These are phyloP conservation scores for Candida xiaguanensis DNA, from an alignment of 805 yeast genomes.

Conservation along the genomic window DNA sequence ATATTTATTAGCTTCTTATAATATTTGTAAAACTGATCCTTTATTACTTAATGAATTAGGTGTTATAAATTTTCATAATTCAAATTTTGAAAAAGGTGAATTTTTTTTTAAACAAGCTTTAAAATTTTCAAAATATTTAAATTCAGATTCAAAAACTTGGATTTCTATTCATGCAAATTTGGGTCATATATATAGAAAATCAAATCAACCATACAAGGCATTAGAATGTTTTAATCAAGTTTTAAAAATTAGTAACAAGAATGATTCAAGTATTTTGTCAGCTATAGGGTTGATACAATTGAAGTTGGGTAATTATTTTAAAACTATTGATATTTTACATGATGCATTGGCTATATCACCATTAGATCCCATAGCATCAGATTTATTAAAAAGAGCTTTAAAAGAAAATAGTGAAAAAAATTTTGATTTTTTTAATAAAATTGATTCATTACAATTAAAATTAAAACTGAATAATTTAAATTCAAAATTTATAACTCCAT, in stretches of 20 bases:
- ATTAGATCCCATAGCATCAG: slow-evolving; percentile 79
- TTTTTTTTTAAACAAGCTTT: slow-evolving; percentile 66
- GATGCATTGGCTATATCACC: slow-evolving; percentile 77
- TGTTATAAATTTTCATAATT: slow-evolving; percentile 79
- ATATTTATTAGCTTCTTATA: slow-evolving; percentile 70
- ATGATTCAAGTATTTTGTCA: slow-evolving; percentile 66
- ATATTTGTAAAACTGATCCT: slow-evolving; percentile 83
- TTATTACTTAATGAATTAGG: slow-evolving; percentile 87
- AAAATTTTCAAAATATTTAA: slow-evolving; percentile 60
- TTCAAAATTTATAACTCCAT: slow-evolving; percentile 20
- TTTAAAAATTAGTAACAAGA: slow-evolving; percentile 61
- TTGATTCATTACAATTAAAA: background rate
- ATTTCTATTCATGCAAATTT: slow-evolving; percentile 79
- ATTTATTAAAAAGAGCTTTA: slow-evolving; percentile 73
- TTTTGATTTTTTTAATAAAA: slow-evolving; percentile 22
- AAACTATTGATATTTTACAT: slow-evolving; percentile 76
- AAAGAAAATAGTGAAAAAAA: slow-evolving; percentile 43
- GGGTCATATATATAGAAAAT: slow-evolving; percentile 81
- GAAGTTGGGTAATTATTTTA: slow-evolving; percentile 57
- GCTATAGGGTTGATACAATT: slow-evolving; percentile 83
- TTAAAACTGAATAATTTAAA: no score
- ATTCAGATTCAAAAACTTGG: slow-evolving; percentile 81
- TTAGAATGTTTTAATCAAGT: slow-evolving; percentile 75
- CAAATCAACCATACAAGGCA: slow-evolving; percentile 61
- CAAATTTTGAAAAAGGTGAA: slow-evolving; percentile 67